Conservation (phyloP, 768 basidiomycete species). For the Podaxis carcinomalis region DNA sequence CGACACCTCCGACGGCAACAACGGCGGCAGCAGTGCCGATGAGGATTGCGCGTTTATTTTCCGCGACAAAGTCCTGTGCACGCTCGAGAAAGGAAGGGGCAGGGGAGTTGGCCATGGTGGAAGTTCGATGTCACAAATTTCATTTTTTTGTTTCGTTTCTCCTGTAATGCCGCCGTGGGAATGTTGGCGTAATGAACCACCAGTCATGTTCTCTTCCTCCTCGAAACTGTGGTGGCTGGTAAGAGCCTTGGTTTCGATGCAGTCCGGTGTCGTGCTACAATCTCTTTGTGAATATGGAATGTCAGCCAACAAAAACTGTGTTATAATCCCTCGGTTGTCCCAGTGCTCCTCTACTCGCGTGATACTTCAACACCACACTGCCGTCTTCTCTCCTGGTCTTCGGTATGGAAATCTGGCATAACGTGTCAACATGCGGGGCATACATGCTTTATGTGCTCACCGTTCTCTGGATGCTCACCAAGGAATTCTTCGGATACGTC, state of each 20-base stretch:
- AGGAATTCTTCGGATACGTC: background rate
- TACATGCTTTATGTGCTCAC: background rate
- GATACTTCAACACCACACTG: background rate
- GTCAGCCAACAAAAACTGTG: background rate
- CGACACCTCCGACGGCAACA: constrained; percentile 68
- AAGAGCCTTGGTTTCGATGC: background rate
- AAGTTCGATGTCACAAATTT: constrained; percentile 10
- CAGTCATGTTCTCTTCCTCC: background rate
- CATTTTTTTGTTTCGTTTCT: constrained; percentile 1
- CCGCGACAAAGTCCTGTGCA: constrained; percentile 62
- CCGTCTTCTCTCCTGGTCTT: background rate
- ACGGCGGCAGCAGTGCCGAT: constrained; percentile 70
- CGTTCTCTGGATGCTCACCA: background rate
- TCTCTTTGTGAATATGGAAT: background rate
- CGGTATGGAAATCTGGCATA: background rate
- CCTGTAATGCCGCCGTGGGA: constrained; percentile 4
- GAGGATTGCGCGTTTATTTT: constrained; percentile 74
- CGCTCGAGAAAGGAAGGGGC: constrained; percentile 47
- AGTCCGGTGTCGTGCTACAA: background rate
- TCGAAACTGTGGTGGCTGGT: background rate
- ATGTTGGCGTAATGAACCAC: constrained; percentile 6
- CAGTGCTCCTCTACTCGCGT: background rate
- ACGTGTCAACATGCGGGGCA: background rate
- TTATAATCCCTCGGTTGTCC: background rate
- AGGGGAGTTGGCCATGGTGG: constrained; percentile 15